Percentiles rank a stretch among this genome's conserved stretches.
phyloP scores from a whole-genome alignment of 1,139 yeast genomes.

The Suhomyces taliae region DNA sequence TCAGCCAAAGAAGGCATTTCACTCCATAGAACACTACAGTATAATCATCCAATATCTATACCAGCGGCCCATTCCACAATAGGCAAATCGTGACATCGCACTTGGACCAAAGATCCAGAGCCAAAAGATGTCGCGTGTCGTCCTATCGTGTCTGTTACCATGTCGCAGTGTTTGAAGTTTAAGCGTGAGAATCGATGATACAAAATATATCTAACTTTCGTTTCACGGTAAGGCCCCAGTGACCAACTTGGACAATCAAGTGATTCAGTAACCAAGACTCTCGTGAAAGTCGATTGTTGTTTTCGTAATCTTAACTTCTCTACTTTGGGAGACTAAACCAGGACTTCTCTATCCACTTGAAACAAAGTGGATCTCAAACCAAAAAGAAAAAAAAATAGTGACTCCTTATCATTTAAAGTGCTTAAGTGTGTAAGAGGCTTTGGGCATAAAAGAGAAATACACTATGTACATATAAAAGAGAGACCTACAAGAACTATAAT shows the following conservation, averaged over 20 bases:
- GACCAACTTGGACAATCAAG: constrained; percentile 4
- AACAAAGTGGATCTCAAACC: too few species aligned
- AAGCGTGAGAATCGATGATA: too few species aligned
- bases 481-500: not conserved
- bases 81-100: too few species aligned
- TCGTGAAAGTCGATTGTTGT: constrained; percentile 3
- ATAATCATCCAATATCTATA: too few species aligned
- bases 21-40: too few species aligned
- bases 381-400: not conserved
- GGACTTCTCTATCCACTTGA: too few species aligned
- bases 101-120: not conserved
- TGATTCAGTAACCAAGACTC: constrained; percentile 5
- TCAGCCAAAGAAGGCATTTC: too few species aligned
- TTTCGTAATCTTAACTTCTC: constrained; percentile 7
- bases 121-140: not conserved
- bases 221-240: constrained; percentile 4
- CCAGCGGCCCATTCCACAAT: too few species aligned
- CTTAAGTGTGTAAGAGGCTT: constrained; percentile 6
- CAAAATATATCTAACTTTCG: too few species aligned
- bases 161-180: too few species aligned
- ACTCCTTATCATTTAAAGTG: constrained; percentile 2
- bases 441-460: constrained; percentile 1
- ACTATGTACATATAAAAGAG: constrained; percentile 1
- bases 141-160: too few species aligned
- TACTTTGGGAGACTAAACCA: not conserved